phyloP scores from a whole-genome alignment of 176 grass and related monocot genomes.

The Otatea glauca region DNA sequence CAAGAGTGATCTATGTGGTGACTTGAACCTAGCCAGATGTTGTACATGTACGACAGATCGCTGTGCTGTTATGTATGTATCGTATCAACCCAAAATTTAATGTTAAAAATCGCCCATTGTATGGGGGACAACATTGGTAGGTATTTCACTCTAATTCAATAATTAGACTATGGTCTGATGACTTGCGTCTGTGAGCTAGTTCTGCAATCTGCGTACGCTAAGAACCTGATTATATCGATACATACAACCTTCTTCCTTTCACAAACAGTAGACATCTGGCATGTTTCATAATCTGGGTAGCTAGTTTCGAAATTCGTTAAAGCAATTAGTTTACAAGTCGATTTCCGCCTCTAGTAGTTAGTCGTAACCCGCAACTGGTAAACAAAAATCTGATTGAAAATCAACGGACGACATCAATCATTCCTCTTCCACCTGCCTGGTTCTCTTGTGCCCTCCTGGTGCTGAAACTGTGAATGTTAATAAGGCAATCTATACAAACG shows the following conservation, averaged over 20 bases:
- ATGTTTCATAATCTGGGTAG: neutral
- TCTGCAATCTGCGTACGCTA: neutral
- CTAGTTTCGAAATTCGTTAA: neutral
- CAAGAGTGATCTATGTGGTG: neutral
- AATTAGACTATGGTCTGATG: neutral
- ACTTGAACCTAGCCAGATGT: slow-evolving; percentile 44
- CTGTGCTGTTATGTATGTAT: slow-evolving; percentile 46
- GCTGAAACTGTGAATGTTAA: too few relatives aligned
- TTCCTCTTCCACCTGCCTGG: too few relatives aligned
- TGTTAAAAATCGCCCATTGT: slow-evolving; percentile 37
- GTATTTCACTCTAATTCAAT: slow-evolving; percentile 29
- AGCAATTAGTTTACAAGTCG: neutral
- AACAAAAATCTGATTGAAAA: neutral
- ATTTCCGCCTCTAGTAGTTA: neutral
- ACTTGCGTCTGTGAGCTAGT: neutral
- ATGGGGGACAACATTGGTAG: neutral
- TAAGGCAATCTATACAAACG: too few relatives aligned
- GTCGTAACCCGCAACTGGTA: neutral
- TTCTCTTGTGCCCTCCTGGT: neutral
- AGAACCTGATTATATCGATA: neutral
- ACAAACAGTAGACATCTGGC: neutral
- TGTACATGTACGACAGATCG: slow-evolving; percentile 52
- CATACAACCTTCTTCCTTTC: too few relatives aligned
- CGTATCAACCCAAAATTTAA: slow-evolving; percentile 25
- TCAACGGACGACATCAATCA: too few relatives aligned